Percentiles rank a stretch among this genome's conserved stretches.
phyloP scores from a whole-genome alignment of 257 asterid species.

The Solanum pennellii region DNA sequence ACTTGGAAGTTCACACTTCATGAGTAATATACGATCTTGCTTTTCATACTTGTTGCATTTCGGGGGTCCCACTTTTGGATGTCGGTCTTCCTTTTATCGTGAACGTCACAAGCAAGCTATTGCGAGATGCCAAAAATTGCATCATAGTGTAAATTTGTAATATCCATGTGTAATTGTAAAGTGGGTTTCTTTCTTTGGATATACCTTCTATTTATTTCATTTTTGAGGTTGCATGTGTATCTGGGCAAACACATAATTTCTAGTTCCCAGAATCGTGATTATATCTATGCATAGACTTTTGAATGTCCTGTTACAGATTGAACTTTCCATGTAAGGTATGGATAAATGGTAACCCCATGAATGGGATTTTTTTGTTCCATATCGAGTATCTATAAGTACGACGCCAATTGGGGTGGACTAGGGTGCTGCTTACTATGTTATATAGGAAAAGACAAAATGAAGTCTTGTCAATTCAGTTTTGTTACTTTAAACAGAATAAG shows the following conservation, averaged over 20 bases:
- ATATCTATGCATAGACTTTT: background rate
- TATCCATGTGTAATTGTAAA: background rate
- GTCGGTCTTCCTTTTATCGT: background rate
- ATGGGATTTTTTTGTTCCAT: background rate
- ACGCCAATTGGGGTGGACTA: background rate
- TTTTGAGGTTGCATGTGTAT: background rate
- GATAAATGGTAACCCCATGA: background rate
- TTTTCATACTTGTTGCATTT: background rate
- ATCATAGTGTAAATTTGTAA: background rate
- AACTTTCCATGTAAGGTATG: background rate
- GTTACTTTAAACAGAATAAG: background rate
- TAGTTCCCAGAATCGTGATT: background rate
- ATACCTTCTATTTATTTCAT: background rate
- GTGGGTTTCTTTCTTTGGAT: background rate
- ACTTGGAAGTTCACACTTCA: background rate
- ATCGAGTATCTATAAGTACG: background rate
- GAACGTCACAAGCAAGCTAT: background rate
- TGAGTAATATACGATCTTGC: background rate
- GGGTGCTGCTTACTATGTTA: background rate
- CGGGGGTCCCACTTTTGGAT: background rate
- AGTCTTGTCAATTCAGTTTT: background rate
- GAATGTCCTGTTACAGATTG: background rate
- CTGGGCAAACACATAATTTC: background rate
- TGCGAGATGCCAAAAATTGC: background rate
- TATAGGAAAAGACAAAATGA: background rate